phyloP scores from a whole-genome alignment of 495 filamentous ascomycete species.

The Cercophora scortea region DNA sequence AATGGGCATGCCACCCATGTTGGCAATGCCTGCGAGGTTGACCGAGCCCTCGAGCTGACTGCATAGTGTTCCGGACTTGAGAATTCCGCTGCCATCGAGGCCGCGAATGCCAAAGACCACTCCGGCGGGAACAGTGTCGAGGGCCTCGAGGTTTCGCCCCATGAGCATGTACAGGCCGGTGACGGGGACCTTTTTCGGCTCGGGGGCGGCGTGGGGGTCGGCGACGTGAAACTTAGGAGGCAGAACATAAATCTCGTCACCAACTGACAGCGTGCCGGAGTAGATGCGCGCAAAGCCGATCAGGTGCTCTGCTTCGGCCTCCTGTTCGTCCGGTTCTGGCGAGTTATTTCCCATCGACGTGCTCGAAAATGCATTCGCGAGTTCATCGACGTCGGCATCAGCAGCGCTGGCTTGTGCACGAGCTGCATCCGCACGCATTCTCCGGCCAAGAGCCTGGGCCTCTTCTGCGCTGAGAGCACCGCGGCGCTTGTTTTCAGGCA shows the following conservation, averaged over 20 bases:
- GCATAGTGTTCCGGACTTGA: slow-evolving; percentile 93
- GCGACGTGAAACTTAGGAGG: slow-evolving; percentile 86
- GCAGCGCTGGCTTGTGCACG: slow-evolving; percentile 46
- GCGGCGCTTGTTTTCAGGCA: slow-evolving; percentile 70
- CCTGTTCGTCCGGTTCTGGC: slow-evolving; percentile 47
- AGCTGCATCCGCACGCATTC: slow-evolving; percentile 80
- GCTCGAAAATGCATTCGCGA: slow-evolving; percentile 24
- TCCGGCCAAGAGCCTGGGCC: slow-evolving; percentile 77
- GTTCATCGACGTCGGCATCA: slow-evolving; percentile 12
- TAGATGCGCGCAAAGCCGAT: slow-evolving; percentile 93
- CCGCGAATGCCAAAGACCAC: slow-evolving; percentile 95
- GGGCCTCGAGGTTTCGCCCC: slow-evolving; percentile 79
- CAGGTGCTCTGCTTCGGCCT: slow-evolving; percentile 70
- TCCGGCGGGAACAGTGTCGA: slow-evolving; percentile 81
- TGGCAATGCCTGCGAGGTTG: slow-evolving; percentile 79
- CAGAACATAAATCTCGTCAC: slow-evolving; percentile 84
- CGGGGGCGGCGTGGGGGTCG: slow-evolving; percentile 64
- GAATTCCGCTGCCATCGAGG: slow-evolving; percentile 71
- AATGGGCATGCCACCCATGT: slow-evolving; percentile 72
- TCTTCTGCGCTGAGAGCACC: slow-evolving; percentile 78
- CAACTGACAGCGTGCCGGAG: slow-evolving; percentile 81
- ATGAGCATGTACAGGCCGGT: slow-evolving; percentile 92
- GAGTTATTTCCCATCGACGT: slow-evolving; percentile 40
- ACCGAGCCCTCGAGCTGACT: slow-evolving; percentile 81
- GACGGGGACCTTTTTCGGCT: slow-evolving; percentile 75